Evolutionary conservation across 2,329 filamentous ascomycete genomes (phyloP), one percentile per base, ranked within the genome.

Genomic region (Xylariales sp.): DNA sequence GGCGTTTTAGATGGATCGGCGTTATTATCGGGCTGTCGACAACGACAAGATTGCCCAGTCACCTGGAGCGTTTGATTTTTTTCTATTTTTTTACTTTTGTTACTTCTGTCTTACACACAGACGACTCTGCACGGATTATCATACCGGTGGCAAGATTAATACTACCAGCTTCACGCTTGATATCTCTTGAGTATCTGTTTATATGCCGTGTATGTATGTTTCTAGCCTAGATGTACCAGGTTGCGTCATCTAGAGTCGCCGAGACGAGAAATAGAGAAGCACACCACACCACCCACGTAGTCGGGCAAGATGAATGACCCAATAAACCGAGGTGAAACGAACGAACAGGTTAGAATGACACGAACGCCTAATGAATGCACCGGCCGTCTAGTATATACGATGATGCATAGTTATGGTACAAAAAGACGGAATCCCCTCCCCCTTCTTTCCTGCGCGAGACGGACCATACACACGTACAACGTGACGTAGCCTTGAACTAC

Each of bases 1-100:
- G 68, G 68, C 68, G 65, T 69, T 69, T 43, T 62, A 70, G 65
- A 70, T 30, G 57, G 58, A 48, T 52, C 5, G 67, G 67, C 63
- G 67, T 64, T 60, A 41, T 55, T 59, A 52, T 63, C 9, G 55
- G 62, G 50, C 41, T 49, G 53, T 62, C 48, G 18, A 23, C 46
- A 14, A 61, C 14, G 63, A 66, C 50, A 39, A 28, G 43, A 46
- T 30, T 9, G 41, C 48, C 53, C 48, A 55, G 48, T 62, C 41
- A 34, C 28, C 41, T 45, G 50, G 53, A 59, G 61, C 61, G 65
- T 52, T 62, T 55, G 34, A 28, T 45, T 58, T 63, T 50, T 10
- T 36, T 53, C 28, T 12, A 52, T 60, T 16, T 50, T n/a, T n/a
- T 62, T 39, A 39, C 32, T 23, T 23, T 63, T 50, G 16, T 36